Evolutionary conservation across 2,329 filamentous ascomycete species (phyloP).

Genomic region (Sporothrix variecibatus): DNA sequence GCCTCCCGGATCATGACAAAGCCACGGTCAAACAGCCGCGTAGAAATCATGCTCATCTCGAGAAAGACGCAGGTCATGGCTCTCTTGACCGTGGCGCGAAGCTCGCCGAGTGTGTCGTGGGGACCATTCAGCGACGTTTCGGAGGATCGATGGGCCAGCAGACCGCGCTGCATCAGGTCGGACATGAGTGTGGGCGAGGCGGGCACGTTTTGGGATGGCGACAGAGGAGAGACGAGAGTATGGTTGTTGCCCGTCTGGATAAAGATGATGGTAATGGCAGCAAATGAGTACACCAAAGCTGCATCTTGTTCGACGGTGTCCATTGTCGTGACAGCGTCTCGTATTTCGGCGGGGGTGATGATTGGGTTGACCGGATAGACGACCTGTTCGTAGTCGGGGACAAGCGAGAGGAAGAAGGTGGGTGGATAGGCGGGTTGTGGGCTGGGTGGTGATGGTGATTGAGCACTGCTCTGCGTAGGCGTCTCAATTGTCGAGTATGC

Average conservation of each 20-base stretch:
- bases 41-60: constrained; percentile 53
- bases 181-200: not conserved
- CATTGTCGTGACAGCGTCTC: constrained; percentile 40
- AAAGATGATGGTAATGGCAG: constrained; percentile 3
- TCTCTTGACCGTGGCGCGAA: constrained; percentile 39
- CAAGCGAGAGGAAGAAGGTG: constrained; percentile 45
- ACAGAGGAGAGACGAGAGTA: not conserved
- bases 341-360: constrained; percentile 40
- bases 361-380: constrained; percentile 43
- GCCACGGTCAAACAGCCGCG: constrained; percentile 50
- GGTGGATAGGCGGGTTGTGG: not conserved
- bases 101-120: not conserved
- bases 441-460: too few species aligned
- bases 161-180: constrained; percentile 38
- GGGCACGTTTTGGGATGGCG: not conserved
- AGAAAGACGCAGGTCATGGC: constrained; percentile 56
- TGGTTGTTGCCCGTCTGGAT: not conserved
- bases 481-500: not conserved
- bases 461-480: too few species aligned
- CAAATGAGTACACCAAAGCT: not conserved
- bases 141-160: constrained; percentile 35
- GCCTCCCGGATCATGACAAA: constrained; percentile 55
- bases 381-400: constrained; percentile 46
- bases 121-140: constrained; percentile 39
- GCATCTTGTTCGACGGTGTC: constrained; percentile 40